Evolutionary conservation across 2,329 filamentous ascomycete genomes (phyloP), one percentile per base, ranked within the genome.

Genomic region (Saccharata proteae): DNA sequence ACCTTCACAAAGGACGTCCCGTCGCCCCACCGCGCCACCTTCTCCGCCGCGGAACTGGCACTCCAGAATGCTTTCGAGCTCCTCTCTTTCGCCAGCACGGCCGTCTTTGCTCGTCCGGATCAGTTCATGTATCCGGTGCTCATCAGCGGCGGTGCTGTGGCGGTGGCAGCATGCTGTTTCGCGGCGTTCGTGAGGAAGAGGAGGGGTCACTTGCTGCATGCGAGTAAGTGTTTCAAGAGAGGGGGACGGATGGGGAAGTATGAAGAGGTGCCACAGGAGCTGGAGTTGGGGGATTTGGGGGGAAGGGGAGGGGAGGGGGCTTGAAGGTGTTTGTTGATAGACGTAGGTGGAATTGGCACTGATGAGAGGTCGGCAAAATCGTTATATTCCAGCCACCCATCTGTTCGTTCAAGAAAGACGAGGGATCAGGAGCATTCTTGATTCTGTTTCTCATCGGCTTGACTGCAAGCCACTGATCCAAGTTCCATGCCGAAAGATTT

Each of bases 41-140:
- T 86, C 42, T 83, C 78, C 0, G 61, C 76, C 0, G 66, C 73
- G 6, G 80, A 86, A 49, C 67, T 74, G 6, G 66, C 73, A 0
- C 63, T 75, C 22, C 80, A 85, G 47, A 84, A 75, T 38, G 41
- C 69, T 1, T 83, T 82, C 38, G 79, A 85, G 49, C 62, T 84
- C 28, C 51, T 74, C 2, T 75, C 77, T 0, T 84, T 73, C 45
- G 63, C 63, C 0, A 65, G 67, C 1, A 85, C 80, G 0, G 73
- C 82, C 37, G 46, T 76, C 4, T 82, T 76, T 38, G 62, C 69
- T 1, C 55, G 58, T 0, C 78, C 79, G 0, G 62, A 67, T 3
- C 65, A 80, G 43, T 85, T 85, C 47, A 59, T 60, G 34, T 75
- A 68, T 46, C 77, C 79, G 0, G 67, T 71, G 0, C 48, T 69